Evolutionary conservation across 495 filamentous ascomycete species (phyloP), one percentile per base, ranked within the genome.

Genomic region (Bacidia rubella): DNA sequence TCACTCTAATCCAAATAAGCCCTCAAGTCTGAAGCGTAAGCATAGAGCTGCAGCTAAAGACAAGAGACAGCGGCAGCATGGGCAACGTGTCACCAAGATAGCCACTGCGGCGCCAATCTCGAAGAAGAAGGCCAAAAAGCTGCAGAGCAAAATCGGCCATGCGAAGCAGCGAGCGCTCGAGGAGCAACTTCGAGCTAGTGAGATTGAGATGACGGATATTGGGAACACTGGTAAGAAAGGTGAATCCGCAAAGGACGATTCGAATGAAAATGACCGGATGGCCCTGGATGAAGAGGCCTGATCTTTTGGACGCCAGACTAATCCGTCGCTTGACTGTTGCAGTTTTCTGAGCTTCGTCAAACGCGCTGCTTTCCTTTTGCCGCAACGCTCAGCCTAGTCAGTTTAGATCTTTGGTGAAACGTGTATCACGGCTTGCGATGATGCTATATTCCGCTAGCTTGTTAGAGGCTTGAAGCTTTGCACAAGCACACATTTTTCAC

Each of bases 171-270:
- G 57, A 25, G 41, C 43, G 10, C 32, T 59, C 29, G 42, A 57
- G 38, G 46, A 59, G 40, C 38, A 47, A 40, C 29, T 11, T 5
- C 2, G 29, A 21, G 40, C 26, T 5, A 42, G 55, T 12, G 59
- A 62, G 51, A 43, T 62, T 20, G 54, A 59, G 47, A 62, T 62
- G 59, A 59, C 46, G 54, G 57, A 62, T 49, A 24, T 62, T 3
- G 27, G 17, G 20, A 7, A 7, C 9, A 19, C 45, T 48, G 25
- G 47, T 12, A 40, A 21, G 17, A 42, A 17, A 24, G 46, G 17
- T 5, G 19, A 39, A 4, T 12, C 22, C 10, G 12, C 11, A 24
- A 43, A 49, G 32, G 29, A 41, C 32, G 42, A 47, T 1, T 42
- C 23, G 41, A 22, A 53, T 38, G 39, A 47, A 41, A 42, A 42